phyloP scores from a whole-genome alignment of 371 early-diverging fungal species.

The Mucor racemosus region DNA sequence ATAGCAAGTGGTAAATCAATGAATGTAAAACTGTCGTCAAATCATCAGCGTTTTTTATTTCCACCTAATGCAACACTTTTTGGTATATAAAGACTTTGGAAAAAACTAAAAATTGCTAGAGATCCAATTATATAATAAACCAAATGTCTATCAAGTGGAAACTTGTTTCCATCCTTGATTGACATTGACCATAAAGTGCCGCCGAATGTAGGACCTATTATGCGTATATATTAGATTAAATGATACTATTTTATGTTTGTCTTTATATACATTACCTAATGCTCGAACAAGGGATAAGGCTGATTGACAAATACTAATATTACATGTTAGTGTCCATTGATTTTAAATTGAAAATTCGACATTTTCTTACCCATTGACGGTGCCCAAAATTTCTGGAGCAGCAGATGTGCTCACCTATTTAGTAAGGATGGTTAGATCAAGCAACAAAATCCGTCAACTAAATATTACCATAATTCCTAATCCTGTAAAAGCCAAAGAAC shows the following conservation, averaged over 20 bases:
- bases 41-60: conserved; percentile 8
- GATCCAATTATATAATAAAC: conserved; percentile 57
- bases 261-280: conserved; percentile 48
- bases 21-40: background rate
- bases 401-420: conserved; percentile 64
- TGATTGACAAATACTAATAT: conserved; percentile 50
- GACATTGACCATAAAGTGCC: conserved; percentile 72
- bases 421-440: background rate
- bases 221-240: background rate
- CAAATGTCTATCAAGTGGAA: conserved; percentile 68
- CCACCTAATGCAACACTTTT: conserved; percentile 21
- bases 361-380: conserved; percentile 63
- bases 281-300: conserved; percentile 66
- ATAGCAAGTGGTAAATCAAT: background rate
- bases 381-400: conserved; percentile 59
- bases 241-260: background rate
- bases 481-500: conserved; percentile 64
- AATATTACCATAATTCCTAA: conserved; percentile 61
- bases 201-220: conserved; percentile 61
- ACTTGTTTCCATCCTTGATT: conserved; percentile 53
- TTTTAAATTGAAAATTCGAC: no score
- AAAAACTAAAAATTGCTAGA: conserved; percentile 37
- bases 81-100: conserved; percentile 51
- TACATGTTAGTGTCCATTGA: no score
- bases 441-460: background rate